Evolutionary conservation across 192 early-diverging fungal species (phyloP).

Genomic region (Jimgerdemannia flammicorona): DNA sequence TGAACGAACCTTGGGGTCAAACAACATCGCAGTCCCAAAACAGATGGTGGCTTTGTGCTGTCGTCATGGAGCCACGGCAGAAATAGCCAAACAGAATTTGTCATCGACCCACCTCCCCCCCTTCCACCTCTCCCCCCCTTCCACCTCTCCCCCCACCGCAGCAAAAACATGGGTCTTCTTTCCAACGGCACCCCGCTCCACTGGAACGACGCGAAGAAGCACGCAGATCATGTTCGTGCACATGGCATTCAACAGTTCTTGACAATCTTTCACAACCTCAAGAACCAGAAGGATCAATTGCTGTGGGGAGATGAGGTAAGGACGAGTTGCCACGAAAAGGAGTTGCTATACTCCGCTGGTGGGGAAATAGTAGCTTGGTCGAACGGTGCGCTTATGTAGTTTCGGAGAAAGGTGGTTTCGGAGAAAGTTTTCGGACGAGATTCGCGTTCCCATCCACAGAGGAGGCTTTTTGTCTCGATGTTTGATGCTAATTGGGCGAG

Average conservation of each 20-base stretch:
- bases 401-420: no score
- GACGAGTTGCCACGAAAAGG: not conserved
- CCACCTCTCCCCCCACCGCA: not conserved
- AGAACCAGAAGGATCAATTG: slow-evolving; percentile 76
- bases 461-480: no score
- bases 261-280: slow-evolving; percentile 78
- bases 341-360: slow-evolving; percentile 3
- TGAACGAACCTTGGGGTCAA: no score
- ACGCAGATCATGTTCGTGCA: slow-evolving; percentile 81
- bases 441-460: no score
- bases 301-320: slow-evolving; percentile 97
- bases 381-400: no score
- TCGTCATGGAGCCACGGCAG: not conserved
- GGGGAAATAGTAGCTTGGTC: no score
- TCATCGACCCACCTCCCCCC: not conserved
- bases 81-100: no score
- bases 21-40: no score
- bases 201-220: slow-evolving; percentile 87
- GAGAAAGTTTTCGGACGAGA: no score
- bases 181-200: slow-evolving; percentile 93
- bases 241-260: slow-evolving; percentile 96
- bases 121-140: not conserved
- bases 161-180: slow-evolving; percentile 79
- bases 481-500: no score
- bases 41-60: not conserved